Evolutionary conservation across 441 rosid genomes (phyloP), one percentile per base, ranked within the genome.

Genomic region (Pelargonium myrrhifolium): DNA sequence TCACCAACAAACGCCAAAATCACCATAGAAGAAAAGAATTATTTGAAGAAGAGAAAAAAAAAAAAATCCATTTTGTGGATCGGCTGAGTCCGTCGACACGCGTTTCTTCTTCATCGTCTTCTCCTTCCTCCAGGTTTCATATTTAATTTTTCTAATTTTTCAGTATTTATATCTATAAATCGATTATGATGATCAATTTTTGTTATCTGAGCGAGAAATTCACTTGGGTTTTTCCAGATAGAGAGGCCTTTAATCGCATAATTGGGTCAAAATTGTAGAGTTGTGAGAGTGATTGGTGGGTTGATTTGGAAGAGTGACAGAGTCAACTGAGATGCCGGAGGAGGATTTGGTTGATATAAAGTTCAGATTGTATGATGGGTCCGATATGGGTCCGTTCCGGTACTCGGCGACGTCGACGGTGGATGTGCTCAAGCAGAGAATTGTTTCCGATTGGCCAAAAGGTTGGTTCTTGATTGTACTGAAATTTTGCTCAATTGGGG

Each of bases 401-500:
- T 92, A 87, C 86, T 84, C 96, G 2, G 64, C 92, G 9, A 82
- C 95, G 0, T 92, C 98, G 3, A 92, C 96, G 8, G 84, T 92
- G 8, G 96, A 92, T 70, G 76, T 86, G 77, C 88, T 92, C 60
- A 92, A 92, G 84, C 96, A 92, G 78, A 79, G 95, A 69, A 85
- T 92, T 60, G 86, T 92, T 67, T 85, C 95, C 45, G 98, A 92
- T 83, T 92, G 98, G 98, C 98, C 98, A 22, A 88, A 85, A 89
- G 96, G 96, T 89, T 75, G 9, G 60, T 65, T 39, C 20, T 4
- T 9, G 21, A 55, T 62, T 22, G 3, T 21, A 39, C 7, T 53
- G 66, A 62, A 24, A 10, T 56, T 14, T 64, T 51, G 58, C 17
- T 51, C 58, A 51, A 51, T 51, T 51, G 58, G 58, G 58, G 15